These are phyloP conservation scores for Effrenium voratum DNA, from an alignment of 73 alveolate species.

Conservation along the genomic window DNA sequence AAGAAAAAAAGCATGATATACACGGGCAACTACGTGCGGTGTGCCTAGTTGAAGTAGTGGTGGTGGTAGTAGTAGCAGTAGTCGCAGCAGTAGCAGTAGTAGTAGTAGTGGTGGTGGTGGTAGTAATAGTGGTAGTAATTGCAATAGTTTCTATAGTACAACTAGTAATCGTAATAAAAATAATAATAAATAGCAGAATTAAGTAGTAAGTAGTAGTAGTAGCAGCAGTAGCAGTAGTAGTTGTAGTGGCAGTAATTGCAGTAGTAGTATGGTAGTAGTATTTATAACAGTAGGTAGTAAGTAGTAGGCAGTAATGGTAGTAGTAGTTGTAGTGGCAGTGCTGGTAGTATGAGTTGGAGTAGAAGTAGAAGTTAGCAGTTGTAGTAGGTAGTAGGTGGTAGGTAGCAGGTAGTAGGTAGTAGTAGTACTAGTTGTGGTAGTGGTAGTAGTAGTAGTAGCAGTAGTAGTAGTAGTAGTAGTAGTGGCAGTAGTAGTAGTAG, in stretches of 20 bases:
- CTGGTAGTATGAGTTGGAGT: not conserved
- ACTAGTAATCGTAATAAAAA: not conserved
- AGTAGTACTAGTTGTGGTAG: not conserved
- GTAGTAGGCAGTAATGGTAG: not conserved
- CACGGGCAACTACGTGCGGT: not conserved
- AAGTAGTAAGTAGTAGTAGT: not conserved
- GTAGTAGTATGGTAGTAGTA: not conserved
- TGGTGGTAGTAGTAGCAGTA: not conserved
- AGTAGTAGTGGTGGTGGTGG: not conserved
- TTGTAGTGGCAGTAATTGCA: not conserved
- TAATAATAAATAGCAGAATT: no score
- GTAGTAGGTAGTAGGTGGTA: not conserved
- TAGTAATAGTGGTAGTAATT: not conserved
- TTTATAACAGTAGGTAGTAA: not conserved
- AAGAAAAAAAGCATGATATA: no score
- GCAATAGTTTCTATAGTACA: not conserved
- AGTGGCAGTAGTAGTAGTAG: not conserved
- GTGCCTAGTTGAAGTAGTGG: not conserved
- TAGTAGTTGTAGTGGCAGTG: not conserved
- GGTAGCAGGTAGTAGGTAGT: not conserved
- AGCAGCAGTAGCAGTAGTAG: not conserved
- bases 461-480: conserved; percentile 6
- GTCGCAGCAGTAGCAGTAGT: not conserved
- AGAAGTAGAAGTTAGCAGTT: not conserved
- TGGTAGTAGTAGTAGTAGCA: not conserved